These are phyloP conservation scores for Leucosporidium creatinivorum DNA, from an alignment of 768 basidiomycete genomes.

Conservation along the genomic window DNA sequence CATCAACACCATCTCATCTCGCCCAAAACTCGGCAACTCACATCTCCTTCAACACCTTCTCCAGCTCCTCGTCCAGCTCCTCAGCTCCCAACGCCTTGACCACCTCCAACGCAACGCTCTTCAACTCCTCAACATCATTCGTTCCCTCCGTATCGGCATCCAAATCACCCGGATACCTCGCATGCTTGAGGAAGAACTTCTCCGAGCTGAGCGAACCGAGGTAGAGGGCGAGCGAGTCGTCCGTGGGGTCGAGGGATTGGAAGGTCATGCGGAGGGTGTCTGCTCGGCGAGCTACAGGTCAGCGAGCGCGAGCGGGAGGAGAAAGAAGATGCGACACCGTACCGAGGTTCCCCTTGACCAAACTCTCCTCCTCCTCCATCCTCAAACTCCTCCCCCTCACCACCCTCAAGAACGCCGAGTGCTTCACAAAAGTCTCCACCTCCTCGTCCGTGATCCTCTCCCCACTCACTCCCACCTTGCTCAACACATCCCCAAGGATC, in stretches of 20 bases:
- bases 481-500: constrained; percentile 36
- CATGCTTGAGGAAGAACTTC: constrained; percentile 36
- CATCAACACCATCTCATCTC: no score
- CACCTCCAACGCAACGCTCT: constrained; percentile 42
- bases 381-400: constrained; percentile 40
- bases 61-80: constrained; percentile 47
- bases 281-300: constrained; percentile 2
- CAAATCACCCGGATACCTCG: constrained; percentile 40
- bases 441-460: background rate
- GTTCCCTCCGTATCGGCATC: constrained; percentile 8
- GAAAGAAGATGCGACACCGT: constrained; percentile 12
- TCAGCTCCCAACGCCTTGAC: constrained; percentile 41
- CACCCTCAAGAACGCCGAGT: constrained; percentile 42
- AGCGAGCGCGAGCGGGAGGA: background rate
- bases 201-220: constrained; percentile 41
- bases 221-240: constrained; percentile 39
- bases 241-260: constrained; percentile 4
- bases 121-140: constrained; percentile 47
- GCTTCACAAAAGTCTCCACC: constrained; percentile 34
- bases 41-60: constrained; percentile 33
- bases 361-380: constrained; percentile 30
- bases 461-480: constrained; percentile 28
- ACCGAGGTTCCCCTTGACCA: constrained; percentile 38
- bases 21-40: constrained; percentile 11
- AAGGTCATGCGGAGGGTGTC: constrained; percentile 10